Conservation (phyloP, 345 rosid species). For the Toxicodendron radicans region DNA sequence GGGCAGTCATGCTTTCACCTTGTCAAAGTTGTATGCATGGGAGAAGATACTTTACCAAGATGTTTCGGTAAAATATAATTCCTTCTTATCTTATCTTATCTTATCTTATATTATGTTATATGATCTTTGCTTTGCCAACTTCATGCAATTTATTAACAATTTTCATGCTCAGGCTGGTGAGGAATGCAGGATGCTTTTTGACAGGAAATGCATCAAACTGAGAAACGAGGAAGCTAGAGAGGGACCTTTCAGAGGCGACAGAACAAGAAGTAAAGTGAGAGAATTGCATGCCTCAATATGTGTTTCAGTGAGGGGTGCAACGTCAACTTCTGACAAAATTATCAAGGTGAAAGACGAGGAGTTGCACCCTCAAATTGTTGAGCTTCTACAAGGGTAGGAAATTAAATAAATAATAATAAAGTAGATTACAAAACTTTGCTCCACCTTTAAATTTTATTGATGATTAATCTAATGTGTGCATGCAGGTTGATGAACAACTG, state of each 20-base stretch:
- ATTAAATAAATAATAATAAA: neutral
- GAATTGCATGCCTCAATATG: conserved; percentile 33
- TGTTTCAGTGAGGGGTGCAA: conserved; percentile 38
- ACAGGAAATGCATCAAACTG: conserved; percentile 28
- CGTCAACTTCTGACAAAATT: conserved; percentile 43
- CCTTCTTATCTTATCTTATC: neutral
- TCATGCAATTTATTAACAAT: neutral
- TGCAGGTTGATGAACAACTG: conserved; percentile 44
- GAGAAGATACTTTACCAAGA: conserved; percentile 49
- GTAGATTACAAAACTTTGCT: no score
- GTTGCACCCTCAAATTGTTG: conserved; percentile 44
- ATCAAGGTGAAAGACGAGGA: conserved; percentile 46
- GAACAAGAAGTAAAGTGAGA: conserved; percentile 27
- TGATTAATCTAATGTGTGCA: neutral
- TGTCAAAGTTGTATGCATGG: conserved; percentile 46
- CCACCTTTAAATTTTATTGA: neutral
- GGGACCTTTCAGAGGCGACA: conserved; percentile 25
- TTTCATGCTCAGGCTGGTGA: conserved; percentile 36
- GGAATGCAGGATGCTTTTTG: conserved; percentile 32
- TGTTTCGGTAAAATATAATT: conserved; percentile 36
- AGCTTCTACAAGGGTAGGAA: conserved; percentile 43
- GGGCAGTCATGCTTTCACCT: conserved; percentile 41
- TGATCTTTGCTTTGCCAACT: neutral
- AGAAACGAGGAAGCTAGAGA: conserved; percentile 6
- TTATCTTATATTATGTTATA: neutral